These are phyloP conservation scores for Tolypocladium endophyticum DNA, from an alignment of 2,329 filamentous ascomycete genomes.

Conservation along the genomic window DNA sequence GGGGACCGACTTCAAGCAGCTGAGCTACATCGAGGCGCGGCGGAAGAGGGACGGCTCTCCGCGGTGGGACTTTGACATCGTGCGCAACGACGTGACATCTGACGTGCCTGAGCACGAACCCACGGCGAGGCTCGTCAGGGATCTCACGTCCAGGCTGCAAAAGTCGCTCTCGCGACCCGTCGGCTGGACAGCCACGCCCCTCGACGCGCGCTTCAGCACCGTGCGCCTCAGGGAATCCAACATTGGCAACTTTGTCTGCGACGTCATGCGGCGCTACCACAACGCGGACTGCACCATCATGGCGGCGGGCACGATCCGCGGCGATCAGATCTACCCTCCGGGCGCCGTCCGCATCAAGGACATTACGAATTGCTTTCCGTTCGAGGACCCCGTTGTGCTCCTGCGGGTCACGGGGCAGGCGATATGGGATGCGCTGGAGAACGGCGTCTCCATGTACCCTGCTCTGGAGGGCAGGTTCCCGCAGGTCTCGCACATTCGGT, in stretches of 20 bases:
- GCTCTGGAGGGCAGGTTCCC: slow-evolving; percentile 77
- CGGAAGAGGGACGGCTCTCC: slow-evolving; percentile 32
- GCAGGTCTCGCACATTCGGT: slow-evolving; percentile 75
- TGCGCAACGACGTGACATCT: slow-evolving; percentile 61
- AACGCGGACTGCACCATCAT: slow-evolving; percentile 72
- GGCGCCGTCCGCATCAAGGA: slow-evolving; percentile 70
- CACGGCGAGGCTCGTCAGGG: slow-evolving; percentile 52
- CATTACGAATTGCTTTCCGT: slow-evolving; percentile 82
- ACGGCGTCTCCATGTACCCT: slow-evolving; percentile 69
- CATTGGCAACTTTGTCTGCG: slow-evolving; percentile 81
- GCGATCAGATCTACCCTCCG: slow-evolving; percentile 79
- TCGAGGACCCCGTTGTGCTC: slow-evolving; percentile 81
- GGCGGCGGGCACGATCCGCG: slow-evolving; percentile 76
- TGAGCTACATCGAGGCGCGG: slow-evolving; percentile 77
- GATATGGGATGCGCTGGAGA: slow-evolving; percentile 73
- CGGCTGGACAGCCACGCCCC: slow-evolving; percentile 69
- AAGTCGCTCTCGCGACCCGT: slow-evolving; percentile 72
- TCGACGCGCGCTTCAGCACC: slow-evolving; percentile 80
- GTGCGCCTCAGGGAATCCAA: slow-evolving; percentile 72
- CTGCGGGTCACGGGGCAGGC: slow-evolving; percentile 61
- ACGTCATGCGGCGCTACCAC: slow-evolving; percentile 81
- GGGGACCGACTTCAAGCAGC: slow-evolving; percentile 83
- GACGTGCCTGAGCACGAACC: slow-evolving; percentile 53
- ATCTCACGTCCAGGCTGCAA: slow-evolving; percentile 62
- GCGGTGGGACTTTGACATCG: slow-evolving; percentile 72